These are phyloP conservation scores for Fusarium concolor DNA, from an alignment of 2,329 filamentous ascomycete genomes.

Conservation along the genomic window DNA sequence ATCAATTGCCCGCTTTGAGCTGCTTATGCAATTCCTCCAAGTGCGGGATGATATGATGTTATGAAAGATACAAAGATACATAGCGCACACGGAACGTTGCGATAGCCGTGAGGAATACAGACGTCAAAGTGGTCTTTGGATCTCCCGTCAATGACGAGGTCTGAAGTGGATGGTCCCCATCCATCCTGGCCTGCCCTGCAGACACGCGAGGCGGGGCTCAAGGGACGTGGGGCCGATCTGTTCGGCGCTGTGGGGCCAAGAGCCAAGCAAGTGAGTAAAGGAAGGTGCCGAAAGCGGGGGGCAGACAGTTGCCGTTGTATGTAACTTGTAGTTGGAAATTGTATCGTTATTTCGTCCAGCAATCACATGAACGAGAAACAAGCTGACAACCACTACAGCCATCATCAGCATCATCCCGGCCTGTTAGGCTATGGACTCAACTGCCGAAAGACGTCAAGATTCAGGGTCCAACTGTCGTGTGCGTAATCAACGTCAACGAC, in stretches of 20 bases:
- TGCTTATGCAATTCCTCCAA: not conserved
- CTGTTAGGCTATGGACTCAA: not conserved
- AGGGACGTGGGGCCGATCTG: slow-evolving; percentile 36
- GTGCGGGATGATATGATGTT: not conserved
- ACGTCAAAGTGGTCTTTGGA: slow-evolving; percentile 20
- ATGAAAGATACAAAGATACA: not conserved
- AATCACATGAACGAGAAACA: slow-evolving; percentile 4
- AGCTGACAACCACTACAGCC: not conserved
- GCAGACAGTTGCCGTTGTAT: not conserved
- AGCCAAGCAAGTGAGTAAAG: slow-evolving; percentile 12
- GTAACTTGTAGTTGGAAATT: slow-evolving; percentile 1
- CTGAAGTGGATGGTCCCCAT: slow-evolving; percentile 23
- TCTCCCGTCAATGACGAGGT: slow-evolving; percentile 35
- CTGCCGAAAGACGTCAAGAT: slow-evolving; percentile 11
- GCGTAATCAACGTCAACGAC: slow-evolving; percentile 27
- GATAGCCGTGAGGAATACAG: slow-evolving; percentile 7
- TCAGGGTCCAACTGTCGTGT: slow-evolving; percentile 31
- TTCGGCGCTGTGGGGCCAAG: slow-evolving; percentile 15
- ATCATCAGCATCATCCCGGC: not conserved
- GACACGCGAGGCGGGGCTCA: slow-evolving; percentile 28
- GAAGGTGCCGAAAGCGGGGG: slow-evolving; percentile 38
- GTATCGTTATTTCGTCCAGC: slow-evolving; percentile 1
- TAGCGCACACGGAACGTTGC: not conserved
- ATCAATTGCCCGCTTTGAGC: slow-evolving; percentile 1
- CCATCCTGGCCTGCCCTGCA: not conserved